Percentiles rank a stretch among this genome's conserved stretches.
These are phyloP conservation scores for Phytophthora pini DNA, from an alignment of 352 stramenopile genomes.

Conservation along the genomic window DNA sequence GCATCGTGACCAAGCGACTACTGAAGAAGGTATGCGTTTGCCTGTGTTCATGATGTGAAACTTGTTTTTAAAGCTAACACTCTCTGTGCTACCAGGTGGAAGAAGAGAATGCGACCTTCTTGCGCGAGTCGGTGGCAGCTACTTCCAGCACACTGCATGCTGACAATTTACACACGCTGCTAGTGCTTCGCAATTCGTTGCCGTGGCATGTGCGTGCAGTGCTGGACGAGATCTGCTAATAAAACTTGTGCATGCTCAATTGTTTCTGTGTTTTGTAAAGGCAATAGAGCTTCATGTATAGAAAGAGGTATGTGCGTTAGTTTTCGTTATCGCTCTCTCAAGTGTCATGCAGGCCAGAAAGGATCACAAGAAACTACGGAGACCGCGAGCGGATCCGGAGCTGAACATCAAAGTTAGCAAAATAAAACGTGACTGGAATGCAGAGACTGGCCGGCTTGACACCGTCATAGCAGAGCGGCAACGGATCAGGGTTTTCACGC, in stretches of 20 bases:
- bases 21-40: slow-evolving; percentile 59
- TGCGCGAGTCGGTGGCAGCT: slow-evolving; percentile 53
- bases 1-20: slow-evolving; percentile 48
- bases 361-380: slow-evolving; percentile 13
- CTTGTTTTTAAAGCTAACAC: not conserved
- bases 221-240: slow-evolving; percentile 46
- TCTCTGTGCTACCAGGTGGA: slow-evolving; percentile 56
- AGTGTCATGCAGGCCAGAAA: slow-evolving; percentile 12
- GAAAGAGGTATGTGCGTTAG: slow-evolving; percentile 17
- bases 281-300: slow-evolving; percentile 13
- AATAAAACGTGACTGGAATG: slow-evolving; percentile 12
- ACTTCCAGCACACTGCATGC: slow-evolving; percentile 65
- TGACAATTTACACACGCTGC: slow-evolving; percentile 70
- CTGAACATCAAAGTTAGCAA: slow-evolving; percentile 14
- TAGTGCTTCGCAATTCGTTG: slow-evolving; percentile 60
- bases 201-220: slow-evolving; percentile 45
- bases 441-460: slow-evolving; percentile 9
- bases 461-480: slow-evolving; percentile 21
- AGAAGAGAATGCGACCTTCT: slow-evolving; percentile 64
- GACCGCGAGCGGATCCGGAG: slow-evolving; percentile 10
- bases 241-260: slow-evolving; percentile 5
- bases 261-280: slow-evolving; percentile 7
- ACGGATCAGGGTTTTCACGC: slow-evolving; percentile 41
- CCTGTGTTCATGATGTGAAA: not conserved
- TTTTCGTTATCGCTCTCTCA: slow-evolving; percentile 26